Evolutionary conservation across 768 basidiomycete genomes (phyloP), one percentile per base, ranked within the genome.

Genomic region (Russula olivacea): DNA sequence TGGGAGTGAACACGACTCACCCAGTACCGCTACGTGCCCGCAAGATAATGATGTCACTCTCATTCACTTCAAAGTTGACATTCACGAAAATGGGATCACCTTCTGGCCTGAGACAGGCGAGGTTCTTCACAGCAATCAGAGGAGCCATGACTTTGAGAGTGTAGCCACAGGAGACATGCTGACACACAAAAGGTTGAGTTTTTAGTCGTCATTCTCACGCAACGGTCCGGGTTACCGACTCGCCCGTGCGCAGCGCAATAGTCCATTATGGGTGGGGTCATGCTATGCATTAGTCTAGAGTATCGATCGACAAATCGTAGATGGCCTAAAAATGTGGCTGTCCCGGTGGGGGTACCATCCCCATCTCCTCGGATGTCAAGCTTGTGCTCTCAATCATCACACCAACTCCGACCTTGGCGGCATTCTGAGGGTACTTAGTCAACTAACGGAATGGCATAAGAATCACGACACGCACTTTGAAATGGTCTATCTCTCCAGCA

Each of bases 401-500:
- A 78, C 95, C 95, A 10, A 98, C 88, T 65, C 96, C 96, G 63
- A 97, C 87, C 76, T 94, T 96, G 32, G 93, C 90, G 47, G 92
- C 80, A 75, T 93, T 94, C 93, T 98, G 68, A 15, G 38, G 45
- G 11, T 59, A 41, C 36, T 55, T 30, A 47, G 41, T 17, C 55
- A 61, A 17, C 25, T 60, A 57, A 5, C 47, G 4, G 5, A 50
- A 68, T 8, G 61, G 14, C 1, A 30, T 9, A 47, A 10, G 15
- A 53, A 14, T 3, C 1, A 11, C 10, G 30, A 19, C 6, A 68
- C 76, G 66, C 69, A 92, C 94, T 87, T 95, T 98, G 80, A 93
- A 89, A 82, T 99, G 97, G 74, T 99, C 97, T 68, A 99, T 93
- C 80, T 99, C 97, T 11, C 97, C 97, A 19, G 92, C 83, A 51